A percentile compares a stretch with the other conserved stretches of the same genome.
phyloP scores from a whole-genome alignment of 371 early-diverging fungal species.

The Encephalitozoon cuniculi region DNA sequence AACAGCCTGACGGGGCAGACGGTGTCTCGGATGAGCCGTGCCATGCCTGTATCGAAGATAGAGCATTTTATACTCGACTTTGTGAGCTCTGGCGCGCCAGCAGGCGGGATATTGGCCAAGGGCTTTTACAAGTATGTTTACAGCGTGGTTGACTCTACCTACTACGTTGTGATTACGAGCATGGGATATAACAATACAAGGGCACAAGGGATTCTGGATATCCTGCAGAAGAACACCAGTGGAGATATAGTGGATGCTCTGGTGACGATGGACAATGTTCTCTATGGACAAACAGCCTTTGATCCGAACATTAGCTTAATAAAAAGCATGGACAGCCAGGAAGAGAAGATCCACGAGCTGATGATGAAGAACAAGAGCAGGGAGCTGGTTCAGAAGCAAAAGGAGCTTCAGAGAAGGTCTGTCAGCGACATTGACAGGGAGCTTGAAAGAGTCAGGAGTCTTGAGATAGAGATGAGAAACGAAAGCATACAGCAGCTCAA shows the following conservation, averaged over 20 bases:
- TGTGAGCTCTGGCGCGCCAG: neutral
- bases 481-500: neutral
- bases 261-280: constrained; percentile 34
- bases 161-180: constrained; percentile 16
- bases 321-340: constrained; percentile 54
- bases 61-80: constrained; percentile 36
- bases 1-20: constrained; percentile 10
- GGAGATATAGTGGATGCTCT: constrained; percentile 32
- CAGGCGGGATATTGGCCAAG: constrained; percentile 18
- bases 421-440: neutral
- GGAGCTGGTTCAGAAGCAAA: constrained; percentile 40
- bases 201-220: constrained; percentile 11
- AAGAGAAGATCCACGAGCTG: constrained; percentile 55
- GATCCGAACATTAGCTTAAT: constrained; percentile 14
- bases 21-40: constrained; percentile 10
- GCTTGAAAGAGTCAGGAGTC: constrained; percentile 5
- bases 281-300: constrained; percentile 12
- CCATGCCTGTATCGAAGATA: constrained; percentile 25
- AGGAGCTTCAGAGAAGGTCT: constrained; percentile 17
- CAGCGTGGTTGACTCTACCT: neutral
- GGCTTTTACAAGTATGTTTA: constrained; percentile 41
- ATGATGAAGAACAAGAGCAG: constrained; percentile 49
- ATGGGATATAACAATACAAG: neutral
- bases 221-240: constrained; percentile 1
- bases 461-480: constrained; percentile 24